Base-by-base conservation (phyloP, 23 red algal genomes). In the Gracilaria vermiculophylla region DNA sequence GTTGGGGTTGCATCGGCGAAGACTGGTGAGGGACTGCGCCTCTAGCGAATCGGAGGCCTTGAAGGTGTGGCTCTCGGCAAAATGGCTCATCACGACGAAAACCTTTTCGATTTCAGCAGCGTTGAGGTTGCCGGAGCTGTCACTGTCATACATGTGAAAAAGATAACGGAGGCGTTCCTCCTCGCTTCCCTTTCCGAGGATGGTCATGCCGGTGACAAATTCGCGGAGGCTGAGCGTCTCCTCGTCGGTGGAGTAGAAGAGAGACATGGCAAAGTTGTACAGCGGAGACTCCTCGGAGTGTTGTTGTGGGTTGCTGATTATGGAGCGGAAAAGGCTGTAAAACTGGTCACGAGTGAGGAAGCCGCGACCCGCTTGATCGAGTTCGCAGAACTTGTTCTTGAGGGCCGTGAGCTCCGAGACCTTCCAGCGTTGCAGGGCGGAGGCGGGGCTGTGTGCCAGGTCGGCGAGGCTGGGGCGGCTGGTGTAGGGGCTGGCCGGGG, bases 71-170 rank as follows among this genome's bases (percentile, higher is more conserved):
- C 77, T 72, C 45, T 57, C 37, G 20, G 92, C 92, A 58, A 82
- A 94, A 37, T 53, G 81, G 37, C 92, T 69, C 71, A 94, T 81
- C 43, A 96, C 62, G 25, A 70, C 54, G 54, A 96, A 90, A 34
- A 90, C 86, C 25, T 76, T 58, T 53, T 75, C 70, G 34, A 96
- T 83, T 72, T 96, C 77, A 23, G 82, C 78, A 6, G 72, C 69
- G 48, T 76, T 77, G 50, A 96, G 94, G 31, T 54, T 51, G 48
- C 90, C 95, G 15, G 65, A 76, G 13, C 52, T 62, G 85, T 97
- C 91, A 6, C 27, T 45, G 54, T 97, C 95, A 41, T 85, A 93
- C 90, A 97, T 94, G 17, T 78, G 60, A 54, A 97, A 97, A 43
- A 93, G 79, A 79, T 91, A 93, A 0, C 91, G 77, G 20, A 94